Evolutionary conservation across 768 basidiomycete genomes (phyloP).

Genomic region (Russula lepida): DNA sequence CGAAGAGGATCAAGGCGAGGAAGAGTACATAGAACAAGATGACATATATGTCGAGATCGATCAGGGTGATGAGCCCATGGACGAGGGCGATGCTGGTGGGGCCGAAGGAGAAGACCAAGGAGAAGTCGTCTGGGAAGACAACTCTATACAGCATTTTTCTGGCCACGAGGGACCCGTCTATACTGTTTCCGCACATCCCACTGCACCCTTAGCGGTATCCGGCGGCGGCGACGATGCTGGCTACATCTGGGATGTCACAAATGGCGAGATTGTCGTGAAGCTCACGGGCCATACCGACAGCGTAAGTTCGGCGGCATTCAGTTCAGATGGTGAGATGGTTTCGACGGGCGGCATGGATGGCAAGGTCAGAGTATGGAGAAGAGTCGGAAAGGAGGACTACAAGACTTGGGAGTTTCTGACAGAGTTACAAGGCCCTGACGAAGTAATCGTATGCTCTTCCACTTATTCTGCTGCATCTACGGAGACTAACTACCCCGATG

Average conservation of each 20-base stretch:
- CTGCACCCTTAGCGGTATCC: constrained; percentile 72
- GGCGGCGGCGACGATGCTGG: constrained; percentile 95
- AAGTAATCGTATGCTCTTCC: constrained; percentile 68
- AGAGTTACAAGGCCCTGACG: constrained; percentile 88
- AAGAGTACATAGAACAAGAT: constrained; percentile 47
- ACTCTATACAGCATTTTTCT: constrained; percentile 60
- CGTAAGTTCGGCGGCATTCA: constrained; percentile 73
- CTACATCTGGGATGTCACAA: constrained; percentile 85
- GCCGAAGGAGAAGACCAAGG: constrained; percentile 20
- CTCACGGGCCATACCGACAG: constrained; percentile 92
- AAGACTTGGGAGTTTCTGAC: constrained; percentile 91
- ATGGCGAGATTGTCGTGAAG: constrained; percentile 72
- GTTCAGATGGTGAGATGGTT: constrained; percentile 82
- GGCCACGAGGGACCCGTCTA: constrained; percentile 76
- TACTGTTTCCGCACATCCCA: constrained; percentile 75
- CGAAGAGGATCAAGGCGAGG: neutral
- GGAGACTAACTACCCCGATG: constrained; percentile 4
- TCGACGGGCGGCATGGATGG: constrained; percentile 99
- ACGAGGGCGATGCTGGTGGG: constrained; percentile 36
- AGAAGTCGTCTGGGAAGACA: constrained; percentile 39
- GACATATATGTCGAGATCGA: constrained; percentile 64
- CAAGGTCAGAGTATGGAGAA: constrained; percentile 82
- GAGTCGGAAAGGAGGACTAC: constrained; percentile 68
- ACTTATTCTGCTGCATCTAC: neutral
- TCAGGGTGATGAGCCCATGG: constrained; percentile 64